Evolutionary conservation across 1,139 yeast genomes (phyloP).

Genomic region (Sugiyamaella pinicola): DNA sequence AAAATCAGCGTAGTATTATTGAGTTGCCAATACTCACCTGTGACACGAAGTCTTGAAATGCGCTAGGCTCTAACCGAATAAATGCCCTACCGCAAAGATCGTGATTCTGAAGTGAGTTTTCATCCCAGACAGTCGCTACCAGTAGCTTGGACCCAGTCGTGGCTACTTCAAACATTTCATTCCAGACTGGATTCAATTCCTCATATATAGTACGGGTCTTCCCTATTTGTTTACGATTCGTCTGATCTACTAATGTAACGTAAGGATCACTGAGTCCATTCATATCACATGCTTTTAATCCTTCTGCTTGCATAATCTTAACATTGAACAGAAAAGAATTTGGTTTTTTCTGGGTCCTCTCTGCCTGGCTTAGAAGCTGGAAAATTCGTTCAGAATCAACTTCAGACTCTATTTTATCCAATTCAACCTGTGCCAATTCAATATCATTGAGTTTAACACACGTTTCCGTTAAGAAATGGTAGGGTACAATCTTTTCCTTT

Average conservation of each 20-base stretch:
- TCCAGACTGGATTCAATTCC: slow-evolving; percentile 79
- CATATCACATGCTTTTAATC: slow-evolving; percentile 55
- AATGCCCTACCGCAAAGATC: slow-evolving; percentile 71
- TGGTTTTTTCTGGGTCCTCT: slow-evolving; percentile 38
- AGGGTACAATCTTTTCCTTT: slow-evolving; percentile 46
- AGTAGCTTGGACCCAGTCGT: slow-evolving; percentile 45
- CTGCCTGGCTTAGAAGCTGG: slow-evolving; percentile 14
- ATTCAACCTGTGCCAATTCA: slow-evolving; percentile 59
- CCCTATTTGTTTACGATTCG: slow-evolving; percentile 58
- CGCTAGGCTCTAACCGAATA: slow-evolving; percentile 63
- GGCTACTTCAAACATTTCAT: slow-evolving; percentile 74
- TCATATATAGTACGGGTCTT: slow-evolving; percentile 67
- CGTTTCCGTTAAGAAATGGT: slow-evolving; percentile 61
- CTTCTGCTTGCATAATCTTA: slow-evolving; percentile 69
- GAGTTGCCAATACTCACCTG: slow-evolving; percentile 29
- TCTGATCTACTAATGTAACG: slow-evolving; percentile 66
- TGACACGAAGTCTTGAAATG: slow-evolving; percentile 68
- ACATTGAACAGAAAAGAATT: slow-evolving; percentile 64
- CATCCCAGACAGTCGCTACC: slow-evolving; percentile 76
- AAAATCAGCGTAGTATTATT: neutral
- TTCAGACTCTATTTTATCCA: slow-evolving; percentile 61
- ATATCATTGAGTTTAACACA: slow-evolving; percentile 79
- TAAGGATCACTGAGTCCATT: slow-evolving; percentile 66
- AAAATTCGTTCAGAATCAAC: slow-evolving; percentile 56
- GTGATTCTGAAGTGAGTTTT: slow-evolving; percentile 55